Evolutionary conservation across 495 filamentous ascomycete species (phyloP).

Genomic region (Rhizodiscina lignyota): DNA sequence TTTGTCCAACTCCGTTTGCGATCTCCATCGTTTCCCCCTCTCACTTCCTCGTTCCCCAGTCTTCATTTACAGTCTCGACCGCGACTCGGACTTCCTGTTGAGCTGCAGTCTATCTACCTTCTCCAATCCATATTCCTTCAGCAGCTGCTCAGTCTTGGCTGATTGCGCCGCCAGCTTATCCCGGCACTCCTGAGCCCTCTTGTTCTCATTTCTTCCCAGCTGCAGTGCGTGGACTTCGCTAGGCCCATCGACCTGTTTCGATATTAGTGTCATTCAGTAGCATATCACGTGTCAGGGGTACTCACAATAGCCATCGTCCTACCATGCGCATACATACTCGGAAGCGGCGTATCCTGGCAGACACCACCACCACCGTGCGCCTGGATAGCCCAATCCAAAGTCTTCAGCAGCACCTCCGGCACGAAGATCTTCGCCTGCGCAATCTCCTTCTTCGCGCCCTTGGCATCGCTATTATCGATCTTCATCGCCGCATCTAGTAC

Average conservation of each 20-base stretch:
- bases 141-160: slow-evolving; percentile 19
- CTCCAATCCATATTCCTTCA: slow-evolving; percentile 20
- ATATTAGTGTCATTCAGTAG: no score
- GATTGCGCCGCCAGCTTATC: slow-evolving; percentile 4
- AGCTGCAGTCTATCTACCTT: slow-evolving; percentile 18
- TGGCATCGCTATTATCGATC: slow-evolving; percentile 24
- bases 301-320: slow-evolving; percentile 19
- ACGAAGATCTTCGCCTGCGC: slow-evolving; percentile 27
- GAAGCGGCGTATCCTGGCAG: slow-evolving; percentile 18
- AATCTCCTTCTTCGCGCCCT: slow-evolving; percentile 27
- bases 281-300: slow-evolving; percentile 25
- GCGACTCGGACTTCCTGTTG: slow-evolving; percentile 10
- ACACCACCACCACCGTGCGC: slow-evolving; percentile 25
- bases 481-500: slow-evolving; percentile 25
- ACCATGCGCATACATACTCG: slow-evolving; percentile 14
- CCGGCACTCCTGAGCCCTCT: slow-evolving; percentile 11
- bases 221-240: slow-evolving; percentile 27
- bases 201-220: slow-evolving; percentile 26
- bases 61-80: background rate
- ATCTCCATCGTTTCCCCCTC: no score
- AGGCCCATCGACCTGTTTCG: no score
- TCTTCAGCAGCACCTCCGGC: slow-evolving; percentile 16
- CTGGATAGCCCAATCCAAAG: slow-evolving; percentile 25
- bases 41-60: no score
- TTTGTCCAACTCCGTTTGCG: no score